A percentile compares a stretch with the other conserved stretches of the same genome.
Evolutionary conservation across 164 flowering plant genomes (phyloP).

Genomic region (Annona squamosa): DNA sequence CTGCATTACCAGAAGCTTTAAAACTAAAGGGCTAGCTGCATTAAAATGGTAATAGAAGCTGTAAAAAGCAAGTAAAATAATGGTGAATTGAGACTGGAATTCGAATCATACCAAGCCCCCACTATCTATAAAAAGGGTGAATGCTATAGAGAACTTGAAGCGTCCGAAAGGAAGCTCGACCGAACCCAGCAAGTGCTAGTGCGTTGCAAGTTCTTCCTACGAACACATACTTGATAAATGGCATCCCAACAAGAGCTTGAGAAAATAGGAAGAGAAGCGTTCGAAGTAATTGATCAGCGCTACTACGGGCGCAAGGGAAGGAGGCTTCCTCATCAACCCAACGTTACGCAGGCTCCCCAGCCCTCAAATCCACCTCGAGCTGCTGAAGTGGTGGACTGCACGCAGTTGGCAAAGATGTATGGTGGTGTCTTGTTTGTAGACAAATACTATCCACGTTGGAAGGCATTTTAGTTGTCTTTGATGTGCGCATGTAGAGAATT

Average conservation of each 20-base stretch:
- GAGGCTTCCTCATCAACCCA: background rate
- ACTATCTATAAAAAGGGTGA: too few species aligned
- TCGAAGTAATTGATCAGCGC: background rate
- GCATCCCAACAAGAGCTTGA: background rate
- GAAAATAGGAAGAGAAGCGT: background rate
- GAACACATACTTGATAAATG: background rate
- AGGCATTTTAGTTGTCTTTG: background rate
- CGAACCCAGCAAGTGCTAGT: too few species aligned
- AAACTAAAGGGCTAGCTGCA: too few species aligned
- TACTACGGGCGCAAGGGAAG: background rate
- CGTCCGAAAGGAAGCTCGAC: too few species aligned
- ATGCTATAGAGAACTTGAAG: too few species aligned
- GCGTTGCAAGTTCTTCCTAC: too few species aligned
- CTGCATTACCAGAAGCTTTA: too few species aligned
- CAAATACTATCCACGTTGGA: background rate
- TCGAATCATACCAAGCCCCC: too few species aligned
- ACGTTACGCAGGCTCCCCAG: background rate
- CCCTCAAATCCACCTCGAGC: background rate
- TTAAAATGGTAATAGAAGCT: too few species aligned
- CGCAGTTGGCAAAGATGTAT: background rate
- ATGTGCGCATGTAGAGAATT: too few species aligned
- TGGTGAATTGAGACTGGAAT: too few species aligned
- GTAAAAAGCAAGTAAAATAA: too few species aligned
- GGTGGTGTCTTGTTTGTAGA: background rate
- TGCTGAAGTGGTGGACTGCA: background rate